These are phyloP conservation scores for Andalucia godoyi DNA, from an alignment of 78 protist species.

Conservation along the genomic window DNA sequence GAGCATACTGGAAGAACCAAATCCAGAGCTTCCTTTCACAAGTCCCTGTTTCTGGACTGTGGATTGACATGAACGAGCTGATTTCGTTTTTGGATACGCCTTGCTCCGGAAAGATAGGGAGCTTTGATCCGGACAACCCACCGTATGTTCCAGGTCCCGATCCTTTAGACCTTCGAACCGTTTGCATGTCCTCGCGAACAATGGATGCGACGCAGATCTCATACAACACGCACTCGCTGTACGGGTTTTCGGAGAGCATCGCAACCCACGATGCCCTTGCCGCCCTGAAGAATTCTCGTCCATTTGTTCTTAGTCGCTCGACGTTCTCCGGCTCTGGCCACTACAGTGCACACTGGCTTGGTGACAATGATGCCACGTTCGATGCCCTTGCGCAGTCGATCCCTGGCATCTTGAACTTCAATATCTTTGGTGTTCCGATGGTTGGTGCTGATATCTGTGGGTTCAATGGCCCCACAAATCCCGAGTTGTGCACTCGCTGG, in stretches of 20 bases:
- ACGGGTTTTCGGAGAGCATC: conserved; percentile 36
- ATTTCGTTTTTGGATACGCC: conserved; percentile 37
- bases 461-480: conserved; percentile 44
- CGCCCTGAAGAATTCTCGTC: conserved; percentile 17
- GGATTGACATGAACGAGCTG: conserved; percentile 81
- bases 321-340: conserved; percentile 65
- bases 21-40: neutral
- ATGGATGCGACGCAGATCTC: no score
- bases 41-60: conserved; percentile 20
- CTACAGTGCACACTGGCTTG: neutral
- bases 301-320: conserved; percentile 55
- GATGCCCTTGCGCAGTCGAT: conserved; percentile 34
- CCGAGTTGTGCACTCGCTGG: conserved; percentile 70
- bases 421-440: conserved; percentile 63
- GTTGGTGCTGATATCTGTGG: conserved; percentile 88
- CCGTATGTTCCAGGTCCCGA: no score
- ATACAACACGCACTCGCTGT: conserved; percentile 50
- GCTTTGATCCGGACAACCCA: conserved; percentile 38
- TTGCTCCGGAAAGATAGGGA: neutral
- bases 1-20: conserved; percentile 29
- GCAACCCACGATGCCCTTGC: conserved; percentile 41
- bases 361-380: conserved; percentile 28
- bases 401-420: conserved; percentile 55
- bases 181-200: no score
- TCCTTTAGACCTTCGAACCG: no score